Conservation (phyloP, 257 asterid species). For the Salvia rosmarinus region DNA sequence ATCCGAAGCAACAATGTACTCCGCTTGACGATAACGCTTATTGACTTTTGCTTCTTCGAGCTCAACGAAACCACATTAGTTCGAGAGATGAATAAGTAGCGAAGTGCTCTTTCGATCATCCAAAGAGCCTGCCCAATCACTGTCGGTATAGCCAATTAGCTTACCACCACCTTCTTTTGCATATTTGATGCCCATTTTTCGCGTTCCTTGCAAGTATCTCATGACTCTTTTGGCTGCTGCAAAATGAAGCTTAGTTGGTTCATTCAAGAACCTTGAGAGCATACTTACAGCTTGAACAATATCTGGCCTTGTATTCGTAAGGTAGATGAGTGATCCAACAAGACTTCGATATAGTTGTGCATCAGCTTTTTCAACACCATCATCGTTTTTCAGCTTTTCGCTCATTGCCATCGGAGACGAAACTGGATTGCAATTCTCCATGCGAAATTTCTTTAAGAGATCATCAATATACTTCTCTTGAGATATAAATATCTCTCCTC, state of each 20-base stretch:
- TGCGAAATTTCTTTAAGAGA: neutral
- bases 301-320: neutral
- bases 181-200: neutral
- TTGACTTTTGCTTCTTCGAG: neutral
- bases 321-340: neutral
- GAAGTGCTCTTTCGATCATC: neutral
- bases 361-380: no score
- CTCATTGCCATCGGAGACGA: no score
- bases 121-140: neutral
- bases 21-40: neutral
- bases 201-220: neutral
- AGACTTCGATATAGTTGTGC: no score
- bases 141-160: neutral
- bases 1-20: neutral
- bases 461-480: no score
- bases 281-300: neutral
- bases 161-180: neutral
- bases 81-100: neutral
- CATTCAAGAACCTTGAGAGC: neutral
- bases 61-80: neutral
- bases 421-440: neutral
- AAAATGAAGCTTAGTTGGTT: constrained; percentile 7
- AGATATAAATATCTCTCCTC: no score
- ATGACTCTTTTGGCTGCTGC: neutral
- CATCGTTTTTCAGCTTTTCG: no score